A percentile compares a stretch with the other conserved stretches of the same genome.
These are phyloP conservation scores for Coprinopsis strossmayeri DNA, from an alignment of 768 basidiomycete genomes.

Conservation along the genomic window DNA sequence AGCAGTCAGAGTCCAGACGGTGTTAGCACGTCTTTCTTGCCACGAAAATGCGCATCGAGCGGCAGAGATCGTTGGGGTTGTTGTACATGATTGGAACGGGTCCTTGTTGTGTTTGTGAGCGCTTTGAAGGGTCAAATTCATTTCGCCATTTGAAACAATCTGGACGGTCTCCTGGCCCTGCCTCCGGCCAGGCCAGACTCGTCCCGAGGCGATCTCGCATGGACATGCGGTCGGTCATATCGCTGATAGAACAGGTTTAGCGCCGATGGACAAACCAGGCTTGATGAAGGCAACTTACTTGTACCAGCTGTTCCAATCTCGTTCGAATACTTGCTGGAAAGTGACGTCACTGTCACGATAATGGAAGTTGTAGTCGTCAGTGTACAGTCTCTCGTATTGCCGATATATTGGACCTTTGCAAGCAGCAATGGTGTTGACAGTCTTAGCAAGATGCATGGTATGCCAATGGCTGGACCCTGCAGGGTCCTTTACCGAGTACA, in stretches of 20 bases:
- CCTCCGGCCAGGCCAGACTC: constrained; percentile 47
- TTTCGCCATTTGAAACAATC: constrained; percentile 51
- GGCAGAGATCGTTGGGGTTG: constrained; percentile 31
- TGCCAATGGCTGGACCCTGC: constrained; percentile 25
- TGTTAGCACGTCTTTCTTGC: constrained; percentile 32
- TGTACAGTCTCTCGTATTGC: constrained; percentile 50
- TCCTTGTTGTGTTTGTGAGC: constrained; percentile 7
- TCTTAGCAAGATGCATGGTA: constrained; percentile 62
- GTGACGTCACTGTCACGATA: constrained; percentile 16
- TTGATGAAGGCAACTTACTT: constrained; percentile 35
- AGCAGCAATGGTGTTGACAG: constrained; percentile 45
- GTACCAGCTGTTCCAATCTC: constrained; percentile 65
- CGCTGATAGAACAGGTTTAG: constrained; percentile 32
- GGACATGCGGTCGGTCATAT: constrained; percentile 68
- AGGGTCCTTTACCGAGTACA: constrained; percentile 8
- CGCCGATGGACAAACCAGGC: constrained; percentile 6
- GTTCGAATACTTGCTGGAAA: constrained; percentile 55
- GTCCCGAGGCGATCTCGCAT: constrained; percentile 45
- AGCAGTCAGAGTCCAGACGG: neutral
- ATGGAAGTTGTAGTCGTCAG: constrained; percentile 20
- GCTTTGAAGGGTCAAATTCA: constrained; percentile 24
- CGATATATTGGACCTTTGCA: constrained; percentile 69
- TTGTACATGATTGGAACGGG: constrained; percentile 14
- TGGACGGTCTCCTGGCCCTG: constrained; percentile 34
- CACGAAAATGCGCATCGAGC: constrained; percentile 51